Evolutionary conservation across 345 rosid species (phyloP), one percentile per base, ranked within the genome.

Genomic region (Nasturtium officinale): DNA sequence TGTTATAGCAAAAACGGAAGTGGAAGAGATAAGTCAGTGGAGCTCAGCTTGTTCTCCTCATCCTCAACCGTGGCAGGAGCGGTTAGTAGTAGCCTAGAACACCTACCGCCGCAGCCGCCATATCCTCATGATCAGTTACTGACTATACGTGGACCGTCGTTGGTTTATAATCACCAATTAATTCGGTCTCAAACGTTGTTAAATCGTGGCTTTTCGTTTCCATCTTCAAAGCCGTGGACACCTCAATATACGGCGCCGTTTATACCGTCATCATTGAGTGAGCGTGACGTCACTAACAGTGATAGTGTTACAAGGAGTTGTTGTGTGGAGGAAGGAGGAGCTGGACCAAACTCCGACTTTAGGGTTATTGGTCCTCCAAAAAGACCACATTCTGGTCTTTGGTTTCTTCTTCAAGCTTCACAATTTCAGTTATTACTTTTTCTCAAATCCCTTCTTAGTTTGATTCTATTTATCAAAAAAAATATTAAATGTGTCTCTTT

Each of bases 361-460:
- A 77, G 90, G 82, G 82, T 91, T 74, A 78, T 88, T 55, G 95
- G 87, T 84, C 90, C 97, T 72, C 75, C 96, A 0, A 82, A 80
- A 54, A 85, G 97, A 81, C 88, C 90, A 54, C 86, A 82, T 84
- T 84, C 96, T 32, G 96, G 99, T 78, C 76, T 95, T 81, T 95
- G 99, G 99, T 95, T 95, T 78, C 81, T 83, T 76, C 88, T 95
- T 59, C 90, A 88, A 78, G 96, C 98, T 32, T 91, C 98, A 29
- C 89, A 78, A 58, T 85, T 82, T 77, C 99, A 95, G 99, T 95
- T 85, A 86, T 26, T 25, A 53, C 1, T 15, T 42, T 1, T 23
- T 33, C 11, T 28, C 15, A 25, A 5, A 40, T 8, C 29, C 7
- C 21, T 69, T 21, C 9, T 69, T 2, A 38, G 7, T 67, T 61